phyloP scores from a whole-genome alignment of 2,329 filamentous ascomycete genomes.

The Talaromyces sp. region DNA sequence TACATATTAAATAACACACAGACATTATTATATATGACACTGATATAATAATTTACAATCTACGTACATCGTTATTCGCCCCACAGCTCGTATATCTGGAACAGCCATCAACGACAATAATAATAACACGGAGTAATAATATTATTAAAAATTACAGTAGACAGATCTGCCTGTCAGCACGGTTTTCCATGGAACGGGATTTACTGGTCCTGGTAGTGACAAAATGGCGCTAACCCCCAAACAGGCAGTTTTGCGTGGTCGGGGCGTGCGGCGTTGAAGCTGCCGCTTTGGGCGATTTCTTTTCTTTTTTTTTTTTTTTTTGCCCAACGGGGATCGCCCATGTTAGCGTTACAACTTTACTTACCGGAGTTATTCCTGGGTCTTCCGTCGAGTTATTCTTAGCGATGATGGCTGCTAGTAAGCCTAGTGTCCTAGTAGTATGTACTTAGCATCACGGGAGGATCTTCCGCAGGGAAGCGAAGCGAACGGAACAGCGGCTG shows the following conservation, averaged over 20 bases:
- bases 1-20: too few species aligned
- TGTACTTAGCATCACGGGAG: too few species aligned
- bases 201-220: too few species aligned
- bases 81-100: neutral
- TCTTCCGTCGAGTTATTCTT: neutral
- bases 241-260: neutral
- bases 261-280: neutral
- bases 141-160: too few species aligned
- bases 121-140: too few species aligned
- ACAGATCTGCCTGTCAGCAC: neutral
- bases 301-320: too few species aligned
- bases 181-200: neutral
- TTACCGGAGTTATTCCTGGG: neutral
- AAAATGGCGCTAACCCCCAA: neutral
- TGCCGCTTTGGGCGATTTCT: neutral
- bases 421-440: too few species aligned
- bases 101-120: neutral
- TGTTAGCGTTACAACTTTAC: neutral
- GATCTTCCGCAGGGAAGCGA: neutral
- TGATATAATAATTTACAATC: too few species aligned
- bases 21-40: too few species aligned
- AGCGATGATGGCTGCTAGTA: too few species aligned
- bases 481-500: neutral
- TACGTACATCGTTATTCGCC: too few species aligned
- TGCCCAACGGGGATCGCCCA: neutral